Evolutionary conservation across 2,329 filamentous ascomycete genomes (phyloP).

Genomic region (Parasarocladium wereldwijsianum): DNA sequence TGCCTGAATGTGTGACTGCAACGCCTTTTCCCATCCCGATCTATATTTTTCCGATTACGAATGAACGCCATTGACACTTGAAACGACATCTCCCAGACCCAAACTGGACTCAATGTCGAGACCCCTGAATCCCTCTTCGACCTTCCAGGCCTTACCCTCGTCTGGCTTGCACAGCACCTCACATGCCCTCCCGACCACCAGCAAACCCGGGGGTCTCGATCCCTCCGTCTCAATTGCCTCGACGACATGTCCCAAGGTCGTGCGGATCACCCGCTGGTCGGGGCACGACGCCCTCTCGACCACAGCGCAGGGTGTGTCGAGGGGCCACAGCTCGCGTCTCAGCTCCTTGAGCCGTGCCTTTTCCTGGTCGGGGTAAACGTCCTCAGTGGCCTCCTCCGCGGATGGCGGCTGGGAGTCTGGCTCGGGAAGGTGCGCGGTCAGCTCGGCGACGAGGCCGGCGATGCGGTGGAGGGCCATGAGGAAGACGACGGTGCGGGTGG

Average conservation of each 20-base stretch:
- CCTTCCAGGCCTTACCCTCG: conserved; percentile 54
- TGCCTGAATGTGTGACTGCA: no score
- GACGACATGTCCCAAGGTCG: conserved; percentile 65
- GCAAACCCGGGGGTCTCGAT: conserved; percentile 71
- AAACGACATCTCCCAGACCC: conserved; percentile 2
- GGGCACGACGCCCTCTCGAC: conserved; percentile 88
- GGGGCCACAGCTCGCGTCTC: conserved; percentile 48
- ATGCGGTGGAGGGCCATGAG: conserved; percentile 91
- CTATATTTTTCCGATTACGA: neutral
- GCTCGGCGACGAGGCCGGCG: conserved; percentile 52
- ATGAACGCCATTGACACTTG: neutral
- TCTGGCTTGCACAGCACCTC: conserved; percentile 53
- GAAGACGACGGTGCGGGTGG: conserved; percentile 74
- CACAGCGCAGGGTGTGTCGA: conserved; percentile 74
- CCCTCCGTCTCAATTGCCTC: conserved; percentile 80
- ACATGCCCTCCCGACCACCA: conserved; percentile 77
- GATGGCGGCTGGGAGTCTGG: no score
- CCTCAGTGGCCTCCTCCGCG: conserved; percentile 20
- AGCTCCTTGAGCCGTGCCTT: conserved; percentile 8
- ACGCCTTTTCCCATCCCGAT: neutral
- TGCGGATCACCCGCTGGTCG: conserved; percentile 84
- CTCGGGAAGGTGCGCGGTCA: conserved; percentile 40
- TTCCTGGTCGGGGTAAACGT: conserved; percentile 16
- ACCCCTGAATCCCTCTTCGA: conserved; percentile 75
- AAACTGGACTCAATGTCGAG: conserved; percentile 39